phyloP scores from a whole-genome alignment of 2,329 filamentous ascomycete genomes.

The Pseudocercospora pini-densiflorae region DNA sequence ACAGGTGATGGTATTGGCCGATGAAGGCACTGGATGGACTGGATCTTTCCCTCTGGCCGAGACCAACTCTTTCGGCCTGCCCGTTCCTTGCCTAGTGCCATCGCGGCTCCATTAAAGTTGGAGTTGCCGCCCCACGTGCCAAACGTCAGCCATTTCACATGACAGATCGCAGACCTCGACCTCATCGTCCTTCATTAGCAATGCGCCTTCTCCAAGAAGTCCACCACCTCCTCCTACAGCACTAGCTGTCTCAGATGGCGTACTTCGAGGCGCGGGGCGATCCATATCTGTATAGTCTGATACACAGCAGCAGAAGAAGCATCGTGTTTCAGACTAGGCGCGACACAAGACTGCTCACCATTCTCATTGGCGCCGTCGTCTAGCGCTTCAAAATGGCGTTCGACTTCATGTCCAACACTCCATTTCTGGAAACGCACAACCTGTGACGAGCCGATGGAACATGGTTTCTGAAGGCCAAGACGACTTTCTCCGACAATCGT shows the following conservation, averaged over 20 bases:
- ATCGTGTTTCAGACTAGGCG: not conserved
- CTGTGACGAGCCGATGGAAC: not conserved
- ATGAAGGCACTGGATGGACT: not conserved
- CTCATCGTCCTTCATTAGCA: not conserved
- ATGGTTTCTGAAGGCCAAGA: not conserved
- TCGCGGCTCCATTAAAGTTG: not conserved
- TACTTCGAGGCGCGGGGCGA: not conserved
- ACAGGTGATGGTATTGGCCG: not conserved
- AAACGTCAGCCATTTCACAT: not conserved
- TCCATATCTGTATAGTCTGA: not conserved
- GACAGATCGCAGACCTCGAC: not conserved
- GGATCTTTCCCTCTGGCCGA: not conserved
- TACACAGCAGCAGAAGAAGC: not conserved
- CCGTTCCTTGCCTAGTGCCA: too few species aligned
- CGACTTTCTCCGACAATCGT: conserved; percentile 5
- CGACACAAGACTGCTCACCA: not conserved
- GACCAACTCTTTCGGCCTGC: not conserved
- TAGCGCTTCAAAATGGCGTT: not conserved
- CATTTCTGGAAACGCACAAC: not conserved
- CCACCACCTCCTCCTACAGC: not conserved
- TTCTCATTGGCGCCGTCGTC: not conserved
- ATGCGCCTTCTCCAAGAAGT: too few species aligned
- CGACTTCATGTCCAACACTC: conserved; percentile 5
- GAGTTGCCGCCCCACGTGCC: not conserved
- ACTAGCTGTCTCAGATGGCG: not conserved